Evolutionary conservation across 371 early-diverging fungal genomes (phyloP), one percentile per base, ranked within the genome.

Genomic region (Mortierella sp.): DNA sequence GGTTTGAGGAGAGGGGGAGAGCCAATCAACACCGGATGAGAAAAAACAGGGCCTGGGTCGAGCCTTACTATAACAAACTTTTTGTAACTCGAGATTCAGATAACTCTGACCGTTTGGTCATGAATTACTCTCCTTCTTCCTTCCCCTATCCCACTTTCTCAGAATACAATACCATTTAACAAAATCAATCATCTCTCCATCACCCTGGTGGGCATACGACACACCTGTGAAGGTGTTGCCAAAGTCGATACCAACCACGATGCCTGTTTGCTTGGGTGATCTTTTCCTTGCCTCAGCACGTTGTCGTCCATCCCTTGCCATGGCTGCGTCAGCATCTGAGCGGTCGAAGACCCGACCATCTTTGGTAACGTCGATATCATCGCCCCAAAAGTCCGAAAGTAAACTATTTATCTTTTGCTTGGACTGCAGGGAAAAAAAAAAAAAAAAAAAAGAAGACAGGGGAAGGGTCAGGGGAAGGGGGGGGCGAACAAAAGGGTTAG

Each of bases 171-270:
- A 69, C 79, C 79, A 79, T 50, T 79, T 79, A 44, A 79, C 79
- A 50, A 79, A 55, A 19, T 79, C 79, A 60, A 79, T 79, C 69
- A 79, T 68, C 51, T 79, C 79, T 18, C 79, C 79, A 25, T 79
- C 73, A 52, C 62, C 73, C 60, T 66, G 72, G 57, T 79, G 79
- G 18, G 79, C 64, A 57, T 79, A 79, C 1, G 79, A 79, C 15
- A 79, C 73, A n/a, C 65, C 79, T 0, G 79, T 79, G 30, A 72
- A 79, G 1, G 79, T 79, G 57, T 79, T 79, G 53, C 79, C 79
- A 45, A 79, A 79, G 28, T 79, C 79, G 57, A 79, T 79, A n/a
- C 79, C 79, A n/a, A 79, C 73, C 18, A 79, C 79, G 23, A 79
- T 79, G 29, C 79, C 79, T 15, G 61, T 72, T 67, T 66, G 67